Evolutionary conservation across 1,284 basidiomycete genomes (phyloP), one percentile per base, ranked within the genome.

Genomic region (Ustilago xerochloae): DNA sequence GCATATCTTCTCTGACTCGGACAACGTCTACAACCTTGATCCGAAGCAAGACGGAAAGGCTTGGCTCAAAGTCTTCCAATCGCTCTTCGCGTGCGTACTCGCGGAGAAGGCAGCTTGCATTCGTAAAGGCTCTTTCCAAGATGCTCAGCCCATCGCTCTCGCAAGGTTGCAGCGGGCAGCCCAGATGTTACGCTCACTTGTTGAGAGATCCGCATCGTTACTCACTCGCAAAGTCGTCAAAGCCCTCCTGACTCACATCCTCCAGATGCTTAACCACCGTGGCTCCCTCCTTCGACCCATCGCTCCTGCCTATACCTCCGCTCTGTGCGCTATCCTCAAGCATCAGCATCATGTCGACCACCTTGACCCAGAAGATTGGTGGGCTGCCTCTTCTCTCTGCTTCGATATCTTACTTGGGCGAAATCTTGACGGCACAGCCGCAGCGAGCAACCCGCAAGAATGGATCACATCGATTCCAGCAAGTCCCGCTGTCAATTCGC

Each of bases 251-350:
- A 86, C 87, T 4, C 92, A 94, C 81, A 86, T 97, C 55, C 85
- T 87, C 4, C 88, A 90, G 59, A 88, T 88, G 62, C 87, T 93
- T 63, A 86, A 89, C 12, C 83, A 89, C 72, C 85, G 87, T 12
- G 87, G 88, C 26, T 77, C 66, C 16, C 86, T 96, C 9, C 88
- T 91, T 53, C 80, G 87, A 7, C 89, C 90, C 0, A 87, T 94
- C 6, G 90, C 91, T 3, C 85, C 93, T 64, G 90, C 94, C 82
- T 97, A 94, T 82, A 87, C 91, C 63, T 94, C 95, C 82, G 88
- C 91, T 0, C 87, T 96, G 33, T 88, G 89, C 39, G 87, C 87
- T 48, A 81, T 92, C 3, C 86, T 93, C 43, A 85, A 86, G 51
- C 90, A 90, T 81, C 85, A 86, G 2, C 91, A 92, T 0, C 94